Conservation (phyloP, 2,329 filamentous ascomycete species). For the Plenodomus tracheiphilus region DNA sequence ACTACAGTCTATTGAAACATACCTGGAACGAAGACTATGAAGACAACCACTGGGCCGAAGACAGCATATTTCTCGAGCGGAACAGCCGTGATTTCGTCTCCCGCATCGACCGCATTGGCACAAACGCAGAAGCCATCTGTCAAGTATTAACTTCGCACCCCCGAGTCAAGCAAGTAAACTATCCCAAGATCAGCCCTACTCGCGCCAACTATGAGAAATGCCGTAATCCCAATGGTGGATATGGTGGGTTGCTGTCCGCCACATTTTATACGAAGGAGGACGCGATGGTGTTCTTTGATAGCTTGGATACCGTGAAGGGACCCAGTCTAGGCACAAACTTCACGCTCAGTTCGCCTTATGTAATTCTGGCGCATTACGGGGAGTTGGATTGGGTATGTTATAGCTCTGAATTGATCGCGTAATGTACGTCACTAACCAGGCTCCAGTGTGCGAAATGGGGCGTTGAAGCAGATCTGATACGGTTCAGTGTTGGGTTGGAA, state of each 20-base stretch:
- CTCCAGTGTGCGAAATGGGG: slow-evolving; percentile 72
- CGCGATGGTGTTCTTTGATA: slow-evolving; percentile 82
- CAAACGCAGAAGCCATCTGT: slow-evolving; percentile 82
- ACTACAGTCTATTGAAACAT: slow-evolving; percentile 70
- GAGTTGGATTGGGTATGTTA: slow-evolving; percentile 81
- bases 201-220: slow-evolving; percentile 77
- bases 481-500: slow-evolving; percentile 89
- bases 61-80: slow-evolving; percentile 90
- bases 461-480: slow-evolving; percentile 76
- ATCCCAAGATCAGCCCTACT: slow-evolving; percentile 78
- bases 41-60: slow-evolving; percentile 92
- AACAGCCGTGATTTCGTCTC: slow-evolving; percentile 91
- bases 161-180: slow-evolving; percentile 77
- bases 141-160: slow-evolving; percentile 66
- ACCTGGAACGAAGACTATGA: slow-evolving; percentile 71
- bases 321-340: slow-evolving; percentile 97
- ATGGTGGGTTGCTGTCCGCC: slow-evolving; percentile 85
- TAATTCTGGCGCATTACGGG: slow-evolving; percentile 85
- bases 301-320: slow-evolving; percentile 85
- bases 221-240: slow-evolving; percentile 73
- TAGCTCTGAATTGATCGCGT: neutral
- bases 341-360: slow-evolving; percentile 88
- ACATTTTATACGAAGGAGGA: slow-evolving; percentile 73
- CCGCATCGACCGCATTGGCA: slow-evolving; percentile 81
- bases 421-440: slow-evolving; percentile 10